Evolutionary conservation across 495 filamentous ascomycete species (phyloP), one percentile per base, ranked within the genome.

Genomic region (Aspergillus ostianus): DNA sequence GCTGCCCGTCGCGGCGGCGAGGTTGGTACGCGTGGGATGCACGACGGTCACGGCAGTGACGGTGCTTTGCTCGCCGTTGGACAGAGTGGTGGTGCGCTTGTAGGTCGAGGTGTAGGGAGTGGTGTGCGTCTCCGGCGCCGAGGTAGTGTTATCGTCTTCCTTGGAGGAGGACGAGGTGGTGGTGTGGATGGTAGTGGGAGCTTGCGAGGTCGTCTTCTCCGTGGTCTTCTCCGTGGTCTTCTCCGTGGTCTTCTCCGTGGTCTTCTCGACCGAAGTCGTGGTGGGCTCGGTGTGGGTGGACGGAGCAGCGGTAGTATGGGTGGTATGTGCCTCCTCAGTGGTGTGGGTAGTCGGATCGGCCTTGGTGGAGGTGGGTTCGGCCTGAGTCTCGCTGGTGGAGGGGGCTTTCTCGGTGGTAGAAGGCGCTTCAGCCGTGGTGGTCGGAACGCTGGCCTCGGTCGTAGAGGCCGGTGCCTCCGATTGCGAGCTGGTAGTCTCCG

Each of bases 51-150:
- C 61, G 46, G 74, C 68, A n/a, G 81, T 84, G 57, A 81, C 68
- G 53, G 79, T 81, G 64, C 68, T 75, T 29, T 75, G 52, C n/a
- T 68, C 71, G 50, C 80, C 91, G 66, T 98, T 88, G 21, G 93
- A 82, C 2, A 93, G 85, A 58, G 89, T 91, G 69, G 86, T 86
- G 47, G 74, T 79, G 47, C 68, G 73, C 54, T 75, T 63, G 67
- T 64, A 68, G 53, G 65, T 67, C 13, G 61, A 65, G 29, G 67
- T 70, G 55, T 73, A 64, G 21, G 77, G 68, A 26, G 67, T 62
- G 0, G 65, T 60, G 17, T 65, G 44, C 21, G 50, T 53, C 47
- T n/a, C 20, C 7, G 47, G 17, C 18, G 21, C 44, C 9, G 54
- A 54, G 32, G 74, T 67, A 23, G 72, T 61, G 10, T 71, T 64